These are phyloP conservation scores for Meyerozyma guilliermondii DNA, from an alignment of 1,139 yeast genomes.

Conservation along the genomic window DNA sequence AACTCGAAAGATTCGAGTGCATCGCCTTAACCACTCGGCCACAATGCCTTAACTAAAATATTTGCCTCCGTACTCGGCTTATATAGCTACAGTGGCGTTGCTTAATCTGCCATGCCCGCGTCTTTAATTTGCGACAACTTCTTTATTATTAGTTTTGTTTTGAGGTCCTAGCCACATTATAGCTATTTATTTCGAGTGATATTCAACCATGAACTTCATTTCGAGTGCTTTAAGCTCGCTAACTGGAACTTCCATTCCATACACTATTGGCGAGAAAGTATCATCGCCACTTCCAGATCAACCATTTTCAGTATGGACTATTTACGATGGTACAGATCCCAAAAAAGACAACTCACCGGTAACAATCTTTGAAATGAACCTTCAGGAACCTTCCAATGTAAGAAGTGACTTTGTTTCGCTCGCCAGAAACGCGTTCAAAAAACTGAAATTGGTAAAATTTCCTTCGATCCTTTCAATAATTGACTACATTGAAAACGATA, in stretches of 20 bases:
- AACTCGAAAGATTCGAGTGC: constrained; percentile 60
- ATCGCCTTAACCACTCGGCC: constrained; percentile 82
- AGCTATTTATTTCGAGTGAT: background rate
- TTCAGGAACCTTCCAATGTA: constrained; percentile 33
- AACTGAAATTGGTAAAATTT: constrained; percentile 61
- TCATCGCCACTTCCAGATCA: constrained; percentile 19
- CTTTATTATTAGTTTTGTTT: too few species aligned
- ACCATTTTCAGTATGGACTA: constrained; percentile 38
- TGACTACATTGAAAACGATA: constrained; percentile 67
- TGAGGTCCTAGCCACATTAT: too few species aligned
- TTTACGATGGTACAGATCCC: constrained; percentile 44
- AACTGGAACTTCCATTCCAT: constrained; percentile 54
- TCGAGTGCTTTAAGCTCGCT: constrained; percentile 52
- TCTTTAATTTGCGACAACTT: too few species aligned
- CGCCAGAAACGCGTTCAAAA: constrained; percentile 62
- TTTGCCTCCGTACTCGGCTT: background rate
- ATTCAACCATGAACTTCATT: constrained; percentile 49
- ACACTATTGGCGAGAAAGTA: constrained; percentile 44
- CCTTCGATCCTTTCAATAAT: constrained; percentile 73
- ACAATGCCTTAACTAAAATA: constrained; percentile 41
- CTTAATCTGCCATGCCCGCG: too few species aligned
- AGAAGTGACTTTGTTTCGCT: constrained; percentile 30
- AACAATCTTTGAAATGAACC: constrained; percentile 62
- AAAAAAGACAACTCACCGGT: constrained; percentile 33
- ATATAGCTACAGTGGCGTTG: background rate